Conservation (phyloP, 805 yeast species). For the Starmerella geochares region DNA sequence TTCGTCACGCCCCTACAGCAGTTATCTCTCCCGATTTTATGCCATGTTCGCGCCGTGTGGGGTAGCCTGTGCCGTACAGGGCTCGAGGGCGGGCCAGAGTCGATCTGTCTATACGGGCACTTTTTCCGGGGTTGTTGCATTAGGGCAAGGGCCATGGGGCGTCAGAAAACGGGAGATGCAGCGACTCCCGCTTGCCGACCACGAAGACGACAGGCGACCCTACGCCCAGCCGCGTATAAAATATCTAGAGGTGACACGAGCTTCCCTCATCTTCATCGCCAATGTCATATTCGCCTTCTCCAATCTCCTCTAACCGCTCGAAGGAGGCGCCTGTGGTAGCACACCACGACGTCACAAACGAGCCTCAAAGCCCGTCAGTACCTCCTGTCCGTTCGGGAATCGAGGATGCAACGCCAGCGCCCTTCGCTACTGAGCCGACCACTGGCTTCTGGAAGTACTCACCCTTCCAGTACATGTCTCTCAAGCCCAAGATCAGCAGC, state of each 20-base stretch:
- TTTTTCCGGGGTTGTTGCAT: slow-evolving; percentile 1
- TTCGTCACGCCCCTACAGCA: too few species aligned
- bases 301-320: not conserved
- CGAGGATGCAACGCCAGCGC: not conserved
- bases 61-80: not conserved
- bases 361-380: not conserved
- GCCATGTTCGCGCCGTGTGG: not conserved
- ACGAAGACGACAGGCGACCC: too few species aligned
- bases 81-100: not conserved
- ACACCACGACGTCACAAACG: not conserved
- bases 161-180: too few species aligned
- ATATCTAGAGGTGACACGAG: too few species aligned
- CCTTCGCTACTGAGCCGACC: slow-evolving; percentile 5
- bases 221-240: too few species aligned
- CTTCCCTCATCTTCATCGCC: too few species aligned
- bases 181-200: too few species aligned
- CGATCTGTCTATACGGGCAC: not conserved
- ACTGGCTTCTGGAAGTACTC: slow-evolving; percentile 14
- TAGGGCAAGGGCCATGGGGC: not conserved
- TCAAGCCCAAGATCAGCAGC: slow-evolving; percentile 32
- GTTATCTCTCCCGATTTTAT: too few species aligned
- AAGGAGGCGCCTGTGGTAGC: not conserved
- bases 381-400: not conserved
- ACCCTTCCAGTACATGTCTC: slow-evolving; percentile 20
- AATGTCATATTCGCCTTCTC: not conserved